Percentiles rank a stretch among this genome's conserved stretches.
Conservation (phyloP, 192 early-diverging fungal genomes). For the Linnemannia exigua region DNA sequence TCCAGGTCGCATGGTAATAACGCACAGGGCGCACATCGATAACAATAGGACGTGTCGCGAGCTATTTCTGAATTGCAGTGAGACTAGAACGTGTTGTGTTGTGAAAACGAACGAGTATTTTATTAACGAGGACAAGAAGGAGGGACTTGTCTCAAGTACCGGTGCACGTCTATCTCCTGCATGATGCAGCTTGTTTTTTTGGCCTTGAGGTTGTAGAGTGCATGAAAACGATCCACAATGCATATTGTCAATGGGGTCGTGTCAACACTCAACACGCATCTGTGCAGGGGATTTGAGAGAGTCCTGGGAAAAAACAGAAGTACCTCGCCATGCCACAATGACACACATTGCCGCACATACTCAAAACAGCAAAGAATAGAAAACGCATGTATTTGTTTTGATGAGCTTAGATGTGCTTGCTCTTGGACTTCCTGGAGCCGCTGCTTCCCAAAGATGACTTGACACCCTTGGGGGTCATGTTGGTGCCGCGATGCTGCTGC, state of each 20-base stretch:
- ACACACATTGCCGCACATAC: not conserved
- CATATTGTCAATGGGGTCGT: not conserved
- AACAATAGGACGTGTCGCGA: no score
- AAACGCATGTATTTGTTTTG: not conserved
- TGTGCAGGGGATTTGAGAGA: not conserved
- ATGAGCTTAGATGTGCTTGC: slow-evolving; percentile 19
- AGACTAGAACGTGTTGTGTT: no score
- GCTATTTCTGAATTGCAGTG: no score
- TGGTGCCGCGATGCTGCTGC: slow-evolving; percentile 6
- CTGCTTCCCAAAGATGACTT: slow-evolving; percentile 8
- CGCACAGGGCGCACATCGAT: not conserved
- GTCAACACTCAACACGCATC: not conserved
- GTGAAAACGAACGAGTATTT: not conserved
- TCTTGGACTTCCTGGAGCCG: slow-evolving; percentile 27
- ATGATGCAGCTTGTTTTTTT: not conserved
- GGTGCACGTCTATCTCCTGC: not conserved
- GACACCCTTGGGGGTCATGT: slow-evolving; percentile 19
- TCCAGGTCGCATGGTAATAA: no score
- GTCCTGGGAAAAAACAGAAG: not conserved
- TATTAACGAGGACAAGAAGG: not conserved
- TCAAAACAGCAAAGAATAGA: not conserved
- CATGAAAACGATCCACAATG: not conserved
- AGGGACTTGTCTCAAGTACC: not conserved
- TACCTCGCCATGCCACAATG: not conserved
- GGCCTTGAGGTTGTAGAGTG: not conserved